phyloP scores from a whole-genome alignment of 176 grass and related monocot species.

The Zizania latifolia region DNA sequence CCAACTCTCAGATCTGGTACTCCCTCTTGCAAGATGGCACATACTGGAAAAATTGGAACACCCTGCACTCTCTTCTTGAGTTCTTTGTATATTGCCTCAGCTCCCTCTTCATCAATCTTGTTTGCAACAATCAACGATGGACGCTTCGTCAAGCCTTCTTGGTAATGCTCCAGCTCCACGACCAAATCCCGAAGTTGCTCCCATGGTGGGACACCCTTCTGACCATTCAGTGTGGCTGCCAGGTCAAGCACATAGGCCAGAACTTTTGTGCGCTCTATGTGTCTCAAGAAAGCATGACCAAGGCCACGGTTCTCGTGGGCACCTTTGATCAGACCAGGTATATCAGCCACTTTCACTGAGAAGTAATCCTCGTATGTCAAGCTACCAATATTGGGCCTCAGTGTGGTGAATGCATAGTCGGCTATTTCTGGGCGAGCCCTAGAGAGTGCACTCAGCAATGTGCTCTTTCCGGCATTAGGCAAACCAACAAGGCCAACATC shows the following conservation, averaged over 20 bases:
- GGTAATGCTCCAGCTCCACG: slow-evolving; percentile 66
- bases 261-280: slow-evolving; percentile 88
- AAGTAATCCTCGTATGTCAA: slow-evolving; percentile 66
- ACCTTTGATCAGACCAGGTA: slow-evolving; percentile 83
- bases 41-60: slow-evolving; percentile 69
- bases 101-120: slow-evolving; percentile 82
- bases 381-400: slow-evolving; percentile 77
- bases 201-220: slow-evolving; percentile 70
- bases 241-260: slow-evolving; percentile 72
- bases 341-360: slow-evolving; percentile 76
- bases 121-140: slow-evolving; percentile 76
- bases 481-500: slow-evolving; percentile 84
- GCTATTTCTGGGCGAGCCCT: slow-evolving; percentile 64
- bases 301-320: slow-evolving; percentile 76
- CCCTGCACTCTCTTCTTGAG: slow-evolving; percentile 52
- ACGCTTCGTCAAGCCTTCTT: slow-evolving; percentile 63
- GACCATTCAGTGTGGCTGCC: slow-evolving; percentile 45
- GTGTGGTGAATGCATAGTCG: slow-evolving; percentile 78
- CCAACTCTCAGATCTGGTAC: slow-evolving; percentile 64
- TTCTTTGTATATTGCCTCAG: slow-evolving; percentile 48
- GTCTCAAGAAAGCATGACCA: slow-evolving; percentile 87
- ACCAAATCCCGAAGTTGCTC: slow-evolving; percentile 68
- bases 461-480: slow-evolving; percentile 88
- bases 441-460: slow-evolving; percentile 67
- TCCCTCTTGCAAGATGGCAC: slow-evolving; percentile 76